These are phyloP conservation scores for Alternaria panax DNA, from an alignment of 2,329 filamentous ascomycete species.

Conservation along the genomic window DNA sequence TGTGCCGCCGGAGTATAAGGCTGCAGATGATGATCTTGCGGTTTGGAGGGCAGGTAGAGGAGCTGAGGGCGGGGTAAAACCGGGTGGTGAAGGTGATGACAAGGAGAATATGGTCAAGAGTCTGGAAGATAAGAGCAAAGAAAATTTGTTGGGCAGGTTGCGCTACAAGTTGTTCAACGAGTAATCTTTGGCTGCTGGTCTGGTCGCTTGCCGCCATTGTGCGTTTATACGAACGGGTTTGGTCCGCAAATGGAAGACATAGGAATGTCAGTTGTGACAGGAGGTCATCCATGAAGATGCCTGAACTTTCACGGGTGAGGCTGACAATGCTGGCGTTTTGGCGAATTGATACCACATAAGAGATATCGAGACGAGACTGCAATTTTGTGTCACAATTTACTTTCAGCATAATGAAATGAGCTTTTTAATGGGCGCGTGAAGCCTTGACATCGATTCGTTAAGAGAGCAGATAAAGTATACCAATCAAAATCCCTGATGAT, in stretches of 20 bases:
- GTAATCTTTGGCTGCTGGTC: neutral
- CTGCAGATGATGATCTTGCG: conserved; percentile 18
- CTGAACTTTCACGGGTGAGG: no score
- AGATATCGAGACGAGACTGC: no score
- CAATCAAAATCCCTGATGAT: neutral
- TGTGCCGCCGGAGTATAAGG: conserved; percentile 11
- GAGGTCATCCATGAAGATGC: no score
- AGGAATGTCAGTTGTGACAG: neutral
- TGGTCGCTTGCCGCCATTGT: neutral
- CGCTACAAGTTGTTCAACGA: neutral
- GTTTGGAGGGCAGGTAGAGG: conserved; percentile 11
- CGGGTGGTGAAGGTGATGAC: neutral
- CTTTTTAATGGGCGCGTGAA: no score
- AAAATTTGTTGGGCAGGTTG: neutral
- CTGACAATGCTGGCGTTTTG: no score
- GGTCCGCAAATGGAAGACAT: neutral
- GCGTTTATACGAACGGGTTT: neutral
- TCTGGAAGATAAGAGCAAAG: neutral
- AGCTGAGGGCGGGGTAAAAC: neutral
- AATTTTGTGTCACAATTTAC: no score
- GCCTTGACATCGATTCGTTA: no score
- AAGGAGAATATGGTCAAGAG: neutral
- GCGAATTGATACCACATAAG: no score
- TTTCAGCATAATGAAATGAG: no score
- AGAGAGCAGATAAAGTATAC: no score